phyloP scores from a whole-genome alignment of 2,329 filamentous ascomycete species.

The Sphaerulina musiva region DNA sequence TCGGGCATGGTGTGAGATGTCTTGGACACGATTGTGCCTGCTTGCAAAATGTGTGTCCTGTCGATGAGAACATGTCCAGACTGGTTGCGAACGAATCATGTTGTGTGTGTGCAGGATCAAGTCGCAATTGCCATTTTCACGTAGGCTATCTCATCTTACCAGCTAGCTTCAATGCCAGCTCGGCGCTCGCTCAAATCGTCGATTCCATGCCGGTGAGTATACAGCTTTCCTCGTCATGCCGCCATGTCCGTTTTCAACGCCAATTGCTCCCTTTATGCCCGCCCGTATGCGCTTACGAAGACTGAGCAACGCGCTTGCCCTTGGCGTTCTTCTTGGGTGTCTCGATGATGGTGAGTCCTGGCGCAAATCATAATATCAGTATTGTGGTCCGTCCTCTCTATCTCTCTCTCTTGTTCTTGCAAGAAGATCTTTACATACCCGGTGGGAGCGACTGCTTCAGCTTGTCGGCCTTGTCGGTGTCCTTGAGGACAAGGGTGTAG shows the following conservation, averaged over 20 bases:
- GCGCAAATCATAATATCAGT: conserved; percentile 12
- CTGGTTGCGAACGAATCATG: neutral
- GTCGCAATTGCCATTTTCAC: conserved; percentile 12
- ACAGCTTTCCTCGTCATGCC: conserved; percentile 3
- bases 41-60: too few relatives aligned
- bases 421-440: conserved; percentile 52
- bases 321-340: conserved; percentile 58
- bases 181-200: neutral
- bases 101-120: neutral
- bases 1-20: too few relatives aligned
- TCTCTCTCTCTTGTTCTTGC: neutral
- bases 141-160: conserved; percentile 1
- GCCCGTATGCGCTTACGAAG: conserved; percentile 15
- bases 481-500: conserved; percentile 98
- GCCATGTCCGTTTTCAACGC: conserved; percentile 13
- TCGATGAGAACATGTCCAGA: neutral
- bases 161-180: neutral
- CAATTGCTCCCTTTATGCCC: conserved; percentile 7
- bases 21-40: too few relatives aligned
- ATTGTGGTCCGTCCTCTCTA: neutral
- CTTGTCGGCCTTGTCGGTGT: conserved; percentile 99
- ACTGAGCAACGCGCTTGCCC: conserved; percentile 43
- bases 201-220: neutral
- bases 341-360: conserved; percentile 54
- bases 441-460: conserved; percentile 98